Base-by-base conservation (phyloP, 192 early-diverging fungal genomes). In the Coemansia sp. region DNA sequence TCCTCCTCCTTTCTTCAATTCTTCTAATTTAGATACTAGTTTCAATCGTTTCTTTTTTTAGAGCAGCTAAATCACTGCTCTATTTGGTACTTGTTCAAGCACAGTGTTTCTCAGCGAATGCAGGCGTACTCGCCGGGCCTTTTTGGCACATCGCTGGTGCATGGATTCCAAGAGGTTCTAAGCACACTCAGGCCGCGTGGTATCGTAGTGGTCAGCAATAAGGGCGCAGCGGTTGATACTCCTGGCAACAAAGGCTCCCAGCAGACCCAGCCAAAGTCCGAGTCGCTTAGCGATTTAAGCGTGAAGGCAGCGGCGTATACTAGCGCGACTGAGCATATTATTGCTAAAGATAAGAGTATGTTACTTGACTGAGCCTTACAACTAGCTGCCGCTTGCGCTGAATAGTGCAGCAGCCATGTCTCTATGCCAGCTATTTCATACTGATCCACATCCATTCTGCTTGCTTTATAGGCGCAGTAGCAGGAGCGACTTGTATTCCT, bases 101-200 rank as follows among this genome's bases (percentile, higher is more conserved):
- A 20, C 49, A 22, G 53, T 57, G 29, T 57, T 57, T 31, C 36
- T 61, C 20, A 31, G 55, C 38, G 11, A 69, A 69, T 69, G 68
- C 68, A 69, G 44, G 58, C 68, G 7, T 69, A 69, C 43, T 60
- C 68, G 57, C 58, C 58, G 5, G 58, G 68, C n/a, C 39, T 69
- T 7, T 15, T 69, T 16, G 68, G 68, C 58, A 62, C 68, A 33
- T 49, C 68, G 9, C 41, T 69, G 6, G 39, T 58, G n/a, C 58
- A 47, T 58, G 44, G 68, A 29, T 44, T 69, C 43, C 47, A 47
- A 33, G 44, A 69, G 15, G 58, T 36, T 46, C 24, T 47, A 33
- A 47, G 46, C 27, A 62, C 57, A 27, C 33, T 69, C 8, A 61
- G n/a, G 22, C 31, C 68, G 43, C 68, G 58, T 20, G 43, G 40